A percentile compares a stretch with the other conserved stretches of the same genome.
Conservation (phyloP, 2,329 filamentous ascomycete genomes). For the Hortaea sp. region DNA sequence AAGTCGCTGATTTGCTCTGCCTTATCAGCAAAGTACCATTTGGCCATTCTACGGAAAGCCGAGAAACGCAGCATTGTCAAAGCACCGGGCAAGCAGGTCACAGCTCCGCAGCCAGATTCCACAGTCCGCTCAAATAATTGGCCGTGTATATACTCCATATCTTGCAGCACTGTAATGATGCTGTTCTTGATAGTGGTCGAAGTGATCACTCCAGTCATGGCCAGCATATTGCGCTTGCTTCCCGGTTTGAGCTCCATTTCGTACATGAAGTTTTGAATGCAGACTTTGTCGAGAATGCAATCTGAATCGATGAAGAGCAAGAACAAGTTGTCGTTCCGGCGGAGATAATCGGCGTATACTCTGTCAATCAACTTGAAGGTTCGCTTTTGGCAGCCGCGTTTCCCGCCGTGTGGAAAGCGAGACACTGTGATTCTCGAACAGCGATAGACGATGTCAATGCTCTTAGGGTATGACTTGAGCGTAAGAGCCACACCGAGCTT, state of each 20-base stretch:
- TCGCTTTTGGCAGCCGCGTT: constrained; percentile 84
- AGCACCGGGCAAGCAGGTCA: constrained; percentile 92
- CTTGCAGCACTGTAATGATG: constrained; percentile 83
- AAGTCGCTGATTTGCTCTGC: constrained; percentile 90
- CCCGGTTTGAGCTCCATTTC: constrained; percentile 97
- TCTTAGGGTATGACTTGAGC: constrained; percentile 70
- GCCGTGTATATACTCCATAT: constrained; percentile 97
- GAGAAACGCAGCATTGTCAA: constrained; percentile 92
- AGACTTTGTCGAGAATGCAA: constrained; percentile 83
- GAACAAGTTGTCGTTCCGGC: constrained; percentile 82
- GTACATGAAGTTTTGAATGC: constrained; percentile 95
- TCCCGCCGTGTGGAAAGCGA: constrained; percentile 85
- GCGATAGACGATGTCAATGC: constrained; percentile 81
- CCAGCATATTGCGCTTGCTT: constrained; percentile 84
- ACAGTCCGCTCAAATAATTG: constrained; percentile 94
- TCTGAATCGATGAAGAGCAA: constrained; percentile 96
- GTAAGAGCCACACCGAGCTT: constrained; percentile 72
- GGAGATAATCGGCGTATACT: constrained; percentile 79
- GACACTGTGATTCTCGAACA: constrained; percentile 80
- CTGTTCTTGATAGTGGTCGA: constrained; percentile 83
- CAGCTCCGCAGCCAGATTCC: constrained; percentile 85
- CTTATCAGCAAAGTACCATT: constrained; percentile 97
- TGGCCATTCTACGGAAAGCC: constrained; percentile 91
- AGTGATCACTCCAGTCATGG: constrained; percentile 96
- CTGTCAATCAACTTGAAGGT: constrained; percentile 91